Base-by-base conservation (phyloP, 139 green algal genomes). In the Diplosphaera chodatii region DNA sequence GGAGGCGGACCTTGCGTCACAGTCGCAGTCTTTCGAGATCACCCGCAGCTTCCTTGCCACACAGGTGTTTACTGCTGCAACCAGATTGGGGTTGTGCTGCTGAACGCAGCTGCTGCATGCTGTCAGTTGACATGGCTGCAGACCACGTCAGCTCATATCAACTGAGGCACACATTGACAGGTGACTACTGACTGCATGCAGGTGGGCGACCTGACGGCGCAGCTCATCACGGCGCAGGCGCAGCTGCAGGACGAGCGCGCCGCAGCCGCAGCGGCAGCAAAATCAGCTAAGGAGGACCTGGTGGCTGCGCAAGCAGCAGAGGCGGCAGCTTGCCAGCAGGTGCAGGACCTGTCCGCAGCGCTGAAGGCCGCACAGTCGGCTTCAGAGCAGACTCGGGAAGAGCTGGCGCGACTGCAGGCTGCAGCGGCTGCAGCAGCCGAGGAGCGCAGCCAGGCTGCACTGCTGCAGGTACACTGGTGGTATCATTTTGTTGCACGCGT, bases 161-260 rank as follows among this genome's bases (percentile, higher is more conserved):
- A n/a, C n/a, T n/a, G n/a, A n/a, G n/a, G n/a, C n/a, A n/a, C n/a
- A n/a, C n/a, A n/a, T n/a, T n/a, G n/a, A n/a, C n/a, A n/a, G n/a
- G n/a, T n/a, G n/a, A n/a, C n/a, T n/a, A n/a, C n/a, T n/a, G n/a
- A n/a, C n/a, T n/a, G n/a, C 13, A 59, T 59, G 48, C 48, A 59
- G 48, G 48, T 59, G 48, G 48, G 48, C 48, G 48, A 59, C 48
- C 48, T 59, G 16, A 59, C 48, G 16, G 25, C 48, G 48, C 48
- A 59, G 48, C 48, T 59, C 48, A 59, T 59, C 48, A 59, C 48
- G 48, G 48, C 48, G 48, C 48, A 59, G 48, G 48, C 48, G 48
- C 48, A 59, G 48, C 48, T 59, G 48, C 16, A 23, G 48, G 48
- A 59, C 48, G 10, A 59, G 48, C 48, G 48, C 48, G 22, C 48